Evolutionary conservation across 495 filamentous ascomycete genomes (phyloP), one percentile per base, ranked within the genome.

Genomic region (Platismatia glauca): DNA sequence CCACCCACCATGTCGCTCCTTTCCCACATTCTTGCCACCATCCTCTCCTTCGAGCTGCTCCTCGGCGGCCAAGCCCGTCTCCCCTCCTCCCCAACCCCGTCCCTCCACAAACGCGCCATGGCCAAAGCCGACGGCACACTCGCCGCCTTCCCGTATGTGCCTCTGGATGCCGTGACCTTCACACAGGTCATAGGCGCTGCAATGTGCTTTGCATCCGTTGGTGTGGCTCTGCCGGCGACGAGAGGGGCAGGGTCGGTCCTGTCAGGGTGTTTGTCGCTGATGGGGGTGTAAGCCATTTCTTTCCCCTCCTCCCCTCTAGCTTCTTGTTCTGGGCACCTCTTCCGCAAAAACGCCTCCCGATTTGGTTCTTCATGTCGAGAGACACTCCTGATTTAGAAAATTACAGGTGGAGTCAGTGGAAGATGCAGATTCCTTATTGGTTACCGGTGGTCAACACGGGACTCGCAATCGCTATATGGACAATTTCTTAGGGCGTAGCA

Each of bases 21-120:
- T 22, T 22, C 41, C 20, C 41, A 44, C 41, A 18, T 61, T 37
- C 57, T 65, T 24, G 43, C 63, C 9, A 9, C 41, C 44, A 55
- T 65, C 12, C 48, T 65, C 44, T 65, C 63, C 46, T 20, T 61
- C 56, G 43, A 65, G 37, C 63, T 65, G 27, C 57, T 65, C 33
- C 63, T 65, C 31, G 63, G 63, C 27, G 63, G 63, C n/a, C 63
- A 65, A 61, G 63, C 63, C 41, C 63, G 63, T 35, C 58, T 65
- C 24, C 63, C 63, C n/a, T 61, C 38, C 22, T 65, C 58, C 8
- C 63, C 63, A 8, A 65, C 63, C 22, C 63, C 58, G 3, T 55
- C 58, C 33, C 35, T 65, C 48, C 37, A 57, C n/a, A 38, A 56
- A 20, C 60, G 39, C 29, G 63, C 58, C 48, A 65, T 65, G 63